phyloP scores from a whole-genome alignment of 148 eudicot genomes.

The Camellia japonica region DNA sequence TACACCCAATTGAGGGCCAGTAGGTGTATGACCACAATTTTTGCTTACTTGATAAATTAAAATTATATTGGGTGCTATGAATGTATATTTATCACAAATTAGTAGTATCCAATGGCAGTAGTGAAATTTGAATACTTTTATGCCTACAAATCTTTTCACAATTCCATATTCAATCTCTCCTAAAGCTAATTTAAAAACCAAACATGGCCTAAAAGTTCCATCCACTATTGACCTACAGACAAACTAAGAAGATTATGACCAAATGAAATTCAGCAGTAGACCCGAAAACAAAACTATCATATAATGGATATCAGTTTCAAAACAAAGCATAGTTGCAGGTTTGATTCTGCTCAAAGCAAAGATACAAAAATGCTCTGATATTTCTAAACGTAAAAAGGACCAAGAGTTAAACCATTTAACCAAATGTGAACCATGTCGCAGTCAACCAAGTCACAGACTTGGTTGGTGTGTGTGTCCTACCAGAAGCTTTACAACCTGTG shows the following conservation, averaged over 20 bases:
- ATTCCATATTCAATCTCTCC: too few species aligned
- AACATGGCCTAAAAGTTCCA: too few species aligned
- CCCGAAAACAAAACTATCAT: background rate
- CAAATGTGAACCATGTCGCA: slow-evolving; percentile 10
- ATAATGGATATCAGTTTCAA: too few species aligned
- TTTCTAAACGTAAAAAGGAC: background rate
- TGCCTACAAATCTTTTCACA: too few species aligned
- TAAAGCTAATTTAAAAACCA: too few species aligned
- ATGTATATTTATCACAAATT: background rate
- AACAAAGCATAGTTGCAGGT: too few species aligned
- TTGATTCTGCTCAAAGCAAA: background rate
- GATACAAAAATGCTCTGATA: background rate
- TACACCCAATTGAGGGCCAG: background rate
- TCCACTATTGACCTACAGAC: too few species aligned
- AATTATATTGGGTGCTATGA: background rate
- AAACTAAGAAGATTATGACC: too few species aligned
- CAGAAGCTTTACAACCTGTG: slow-evolving; percentile 18
- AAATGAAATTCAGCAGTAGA: background rate
- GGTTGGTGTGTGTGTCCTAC: slow-evolving; percentile 16
- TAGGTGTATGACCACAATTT: background rate
- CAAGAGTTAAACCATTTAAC: too few species aligned
- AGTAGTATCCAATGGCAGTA: background rate
- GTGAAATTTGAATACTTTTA: too few species aligned
- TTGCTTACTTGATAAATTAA: too few species aligned
- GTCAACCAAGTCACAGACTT: slow-evolving; percentile 9